These are phyloP conservation scores for Phylloporus rhodoxanthus DNA, from an alignment of 768 basidiomycete genomes.

Conservation along the genomic window DNA sequence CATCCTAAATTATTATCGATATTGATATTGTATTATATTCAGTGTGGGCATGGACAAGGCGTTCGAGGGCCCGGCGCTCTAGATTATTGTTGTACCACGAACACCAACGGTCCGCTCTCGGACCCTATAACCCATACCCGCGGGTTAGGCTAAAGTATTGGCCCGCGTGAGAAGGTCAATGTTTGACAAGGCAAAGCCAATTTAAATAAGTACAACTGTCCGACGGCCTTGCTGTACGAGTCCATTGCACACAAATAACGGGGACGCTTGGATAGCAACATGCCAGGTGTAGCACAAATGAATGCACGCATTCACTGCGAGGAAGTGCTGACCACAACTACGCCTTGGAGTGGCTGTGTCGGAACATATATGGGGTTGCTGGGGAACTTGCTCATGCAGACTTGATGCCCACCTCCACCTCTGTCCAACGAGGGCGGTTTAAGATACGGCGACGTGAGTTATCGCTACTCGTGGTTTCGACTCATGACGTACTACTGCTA, in stretches of 20 bases:
- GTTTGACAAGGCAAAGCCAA: background rate
- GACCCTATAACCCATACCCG: background rate
- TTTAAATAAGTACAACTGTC: background rate
- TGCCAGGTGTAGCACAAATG: too few relatives aligned
- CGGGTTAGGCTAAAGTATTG: background rate
- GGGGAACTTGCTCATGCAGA: conserved; percentile 8
- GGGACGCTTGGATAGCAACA: too few relatives aligned
- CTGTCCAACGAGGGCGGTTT: conserved; percentile 14
- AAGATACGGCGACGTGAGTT: conserved; percentile 22
- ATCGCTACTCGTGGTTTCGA: background rate
- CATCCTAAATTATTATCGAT: conserved; percentile 36
- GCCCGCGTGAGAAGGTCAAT: too few relatives aligned
- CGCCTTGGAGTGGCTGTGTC: conserved; percentile 11
- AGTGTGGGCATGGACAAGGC: background rate
- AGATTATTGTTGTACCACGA: background rate
- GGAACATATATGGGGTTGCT: conserved; percentile 12
- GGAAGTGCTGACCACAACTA: background rate
- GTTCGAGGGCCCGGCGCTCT: background rate
- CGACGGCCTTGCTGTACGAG: background rate
- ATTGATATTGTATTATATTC: background rate
- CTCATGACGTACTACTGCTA: conserved; percentile 8
- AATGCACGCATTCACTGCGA: too few relatives aligned
- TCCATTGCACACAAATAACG: too few relatives aligned
- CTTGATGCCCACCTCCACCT: conserved; percentile 21
- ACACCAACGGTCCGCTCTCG: too few relatives aligned